Base-by-base conservation (phyloP, 2,329 filamentous ascomycete species). In the Drechslerella coelobrocha region DNA sequence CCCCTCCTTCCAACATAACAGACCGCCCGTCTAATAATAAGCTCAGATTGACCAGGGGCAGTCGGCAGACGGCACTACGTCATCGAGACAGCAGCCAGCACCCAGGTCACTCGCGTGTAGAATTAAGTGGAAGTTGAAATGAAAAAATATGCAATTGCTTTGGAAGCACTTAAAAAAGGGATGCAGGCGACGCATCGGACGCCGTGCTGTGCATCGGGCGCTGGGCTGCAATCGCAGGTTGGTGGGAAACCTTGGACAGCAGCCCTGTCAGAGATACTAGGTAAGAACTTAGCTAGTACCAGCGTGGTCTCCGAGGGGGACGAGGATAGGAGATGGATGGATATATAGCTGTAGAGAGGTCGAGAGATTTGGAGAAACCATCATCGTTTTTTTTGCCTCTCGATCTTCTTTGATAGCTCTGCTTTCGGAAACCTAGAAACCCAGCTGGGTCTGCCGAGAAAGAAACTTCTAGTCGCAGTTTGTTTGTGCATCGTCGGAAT, bases 191-290 rank as follows among this genome's bases (percentile, higher is more conserved):
- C 17, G 34, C 34, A 39, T 39, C 34, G 17, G 34, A 10, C n/a
- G n/a, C n/a, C n/a, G n/a, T n/a, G n/a, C n/a, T 23, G 41, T 8
- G 21, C 41, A 45, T 45, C 41, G 41, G 41, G 14, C 41, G 14
- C 41, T 45, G 41, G 41, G 10, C 41, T 45, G 41, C 41, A 45
- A 45, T 45, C 41, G 41, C 19, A 19, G 21, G 34, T n/a, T 14
- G 41, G 41, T 19, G 2, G n/a, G 5, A 45, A 45, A 45, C 17
- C 17, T 41, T 41, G 37, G 37, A 41, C 37, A 19, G n/a, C 19
- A 2, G 5, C 14, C 41, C 41, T 21, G 41, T 17, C 37, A 41
- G 9, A 5, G 9, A 6, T 41, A 34, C n/a, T n/a, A n/a, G n/a
- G n/a, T n/a, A n/a, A n/a, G n/a, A n/a, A n/a, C n/a, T n/a, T n/a